Base-by-base conservation (phyloP, 2,329 filamentous ascomycete genomes). In the Tolypocladium paradoxum region DNA sequence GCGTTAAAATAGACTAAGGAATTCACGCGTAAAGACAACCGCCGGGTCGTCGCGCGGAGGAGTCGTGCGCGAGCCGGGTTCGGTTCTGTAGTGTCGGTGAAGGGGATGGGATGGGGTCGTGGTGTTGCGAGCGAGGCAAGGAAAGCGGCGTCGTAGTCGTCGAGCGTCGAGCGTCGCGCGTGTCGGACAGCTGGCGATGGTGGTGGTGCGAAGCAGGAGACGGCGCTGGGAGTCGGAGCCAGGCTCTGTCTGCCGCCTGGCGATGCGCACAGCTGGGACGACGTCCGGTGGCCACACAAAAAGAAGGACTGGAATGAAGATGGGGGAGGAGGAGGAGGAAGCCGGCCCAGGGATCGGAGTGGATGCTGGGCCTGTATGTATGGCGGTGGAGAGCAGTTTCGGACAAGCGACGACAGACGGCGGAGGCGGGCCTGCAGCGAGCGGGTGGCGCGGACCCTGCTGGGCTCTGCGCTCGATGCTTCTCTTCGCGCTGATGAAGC, bases 291-390 rank as follows among this genome's bases (percentile, higher is more conserved):
- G 22, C 20, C 37, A 22, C 40, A 62, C 60, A 64, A 64, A 68
- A 64, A 57, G 66, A 66, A 60, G 56, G 67, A 68, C 63, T 63
- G 63, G 61, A 64, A 64, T 61, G 59, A 57, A 58, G 62, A 60
- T 56, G 62, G 57, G 57, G 56, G 56, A 58, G 59, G 60, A 60
- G 60, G 57, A 58, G 58, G 59, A 57, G 58, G 60, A 60, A 31
- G 43, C 27, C 16, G 24, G 16, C 43, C 58, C 48, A 48, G 51
- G 52, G 54, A 38, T 52, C 14, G 49, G 51, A 48, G 55, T 49
- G 50, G 53, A 49, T 52, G 54, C 53, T 52, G 48, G 51, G 53
- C 53, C 53, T 55, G 56, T 61, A 60, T 58, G 59, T 54, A 57
- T 46, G 58, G 48, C 53, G 49, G 55, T 58, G 56, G 43, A 12